A percentile compares a stretch with the other conserved stretches of the same genome.
Evolutionary conservation across 257 asterid species (phyloP).

Genomic region (Solanum corneliomulleri): DNA sequence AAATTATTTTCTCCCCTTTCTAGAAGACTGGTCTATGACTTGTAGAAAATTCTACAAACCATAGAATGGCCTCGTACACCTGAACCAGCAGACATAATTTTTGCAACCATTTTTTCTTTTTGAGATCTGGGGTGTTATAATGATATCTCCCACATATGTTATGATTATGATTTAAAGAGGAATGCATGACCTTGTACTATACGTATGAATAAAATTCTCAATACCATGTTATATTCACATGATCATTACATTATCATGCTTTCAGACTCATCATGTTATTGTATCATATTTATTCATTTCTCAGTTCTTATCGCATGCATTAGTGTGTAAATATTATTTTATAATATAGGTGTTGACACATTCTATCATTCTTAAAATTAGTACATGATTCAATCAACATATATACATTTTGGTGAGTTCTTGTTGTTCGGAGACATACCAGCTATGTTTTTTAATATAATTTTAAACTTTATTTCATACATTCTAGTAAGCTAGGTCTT

Average conservation of each 20-base stretch:
- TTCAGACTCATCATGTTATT: background rate
- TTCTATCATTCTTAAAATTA: background rate
- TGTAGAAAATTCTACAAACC: background rate
- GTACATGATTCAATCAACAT: background rate
- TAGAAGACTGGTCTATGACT: background rate
- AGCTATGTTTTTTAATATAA: too few relatives aligned
- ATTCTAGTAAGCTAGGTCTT: background rate
- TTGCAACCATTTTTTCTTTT: background rate
- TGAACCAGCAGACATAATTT: background rate
- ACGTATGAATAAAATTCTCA: background rate
- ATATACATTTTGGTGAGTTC: background rate
- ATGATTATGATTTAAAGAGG: background rate
- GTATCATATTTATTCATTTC: background rate
- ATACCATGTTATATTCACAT: background rate
- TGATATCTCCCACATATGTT: background rate
- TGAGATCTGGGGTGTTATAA: background rate
- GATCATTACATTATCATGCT: background rate
- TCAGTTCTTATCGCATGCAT: background rate
- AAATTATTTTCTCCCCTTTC: background rate
- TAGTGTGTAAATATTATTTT: too few relatives aligned
- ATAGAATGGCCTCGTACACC: background rate
- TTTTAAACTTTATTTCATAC: background rate
- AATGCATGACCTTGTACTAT: background rate
- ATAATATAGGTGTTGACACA: background rate
- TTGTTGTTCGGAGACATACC: background rate